phyloP scores from a whole-genome alignment of 1,284 basidiomycete genomes.

The Sporisorium iseilematis-ciliati region DNA sequence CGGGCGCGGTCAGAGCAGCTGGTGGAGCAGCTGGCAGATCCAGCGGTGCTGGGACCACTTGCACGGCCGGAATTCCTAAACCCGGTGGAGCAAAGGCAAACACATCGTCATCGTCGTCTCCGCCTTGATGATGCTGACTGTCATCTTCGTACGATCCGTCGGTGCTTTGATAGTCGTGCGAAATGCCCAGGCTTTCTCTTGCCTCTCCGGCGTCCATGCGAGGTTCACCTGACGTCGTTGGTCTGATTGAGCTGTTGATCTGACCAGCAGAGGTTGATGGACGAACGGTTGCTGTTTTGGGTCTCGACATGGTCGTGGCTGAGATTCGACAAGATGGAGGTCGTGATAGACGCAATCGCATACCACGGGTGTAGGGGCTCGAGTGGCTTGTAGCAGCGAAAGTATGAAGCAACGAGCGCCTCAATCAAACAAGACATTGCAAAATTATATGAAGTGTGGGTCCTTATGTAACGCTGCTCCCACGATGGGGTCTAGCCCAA shows the following conservation, averaged over 20 bases:
- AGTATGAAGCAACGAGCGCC: too few species aligned
- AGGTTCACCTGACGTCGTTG: constrained; percentile 12
- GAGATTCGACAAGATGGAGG: too few species aligned
- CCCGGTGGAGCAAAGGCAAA: constrained; percentile 49
- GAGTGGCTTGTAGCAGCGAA: too few species aligned
- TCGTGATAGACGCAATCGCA: too few species aligned
- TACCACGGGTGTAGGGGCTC: too few species aligned
- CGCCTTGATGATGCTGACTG: constrained; percentile 9
- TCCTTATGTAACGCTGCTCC: too few species aligned
- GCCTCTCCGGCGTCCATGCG: neutral
- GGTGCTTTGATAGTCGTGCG: neutral
- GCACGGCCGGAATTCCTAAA: constrained; percentile 8
- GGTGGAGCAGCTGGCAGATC: constrained; percentile 5
- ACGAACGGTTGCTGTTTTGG: constrained; percentile 18
- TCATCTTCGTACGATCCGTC: constrained; percentile 9
- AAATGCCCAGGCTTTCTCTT: neutral
- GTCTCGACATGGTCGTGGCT: constrained; percentile 26
- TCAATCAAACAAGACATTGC: too few species aligned
- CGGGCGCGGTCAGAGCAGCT: constrained; percentile 2
- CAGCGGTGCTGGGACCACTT: constrained; percentile 18
- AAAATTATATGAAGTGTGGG: constrained; percentile 8
- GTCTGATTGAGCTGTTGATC: constrained; percentile 6
- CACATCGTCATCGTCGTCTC: constrained; percentile 39
- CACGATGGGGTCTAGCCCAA: too few species aligned
- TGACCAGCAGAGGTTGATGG: constrained; percentile 25